Conservation (phyloP, 2,329 filamentous ascomycete species). For the Phyllosticta ampelicida region DNA sequence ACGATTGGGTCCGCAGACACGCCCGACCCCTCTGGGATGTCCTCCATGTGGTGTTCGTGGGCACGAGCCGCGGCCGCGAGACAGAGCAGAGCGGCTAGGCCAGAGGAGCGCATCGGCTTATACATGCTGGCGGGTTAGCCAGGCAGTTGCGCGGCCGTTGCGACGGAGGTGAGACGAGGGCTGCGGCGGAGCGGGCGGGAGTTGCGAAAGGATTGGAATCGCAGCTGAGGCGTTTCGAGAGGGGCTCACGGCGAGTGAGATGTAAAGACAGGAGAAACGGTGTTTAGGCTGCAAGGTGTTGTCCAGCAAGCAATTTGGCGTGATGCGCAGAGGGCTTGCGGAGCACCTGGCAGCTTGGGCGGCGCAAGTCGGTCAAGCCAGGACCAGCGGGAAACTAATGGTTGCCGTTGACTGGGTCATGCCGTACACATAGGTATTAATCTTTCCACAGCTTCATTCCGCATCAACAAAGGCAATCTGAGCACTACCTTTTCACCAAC, state of each 20-base stretch:
- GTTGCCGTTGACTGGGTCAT: not conserved
- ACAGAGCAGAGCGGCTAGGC: conserved; percentile 16
- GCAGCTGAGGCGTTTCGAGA: not conserved
- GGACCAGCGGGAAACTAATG: not conserved
- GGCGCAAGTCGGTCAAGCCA: not conserved
- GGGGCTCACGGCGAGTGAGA: not conserved
- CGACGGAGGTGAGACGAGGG: conserved; percentile 7
- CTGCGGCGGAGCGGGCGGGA: not conserved
- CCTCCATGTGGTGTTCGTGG: conserved; percentile 32
- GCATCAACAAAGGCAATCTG: not conserved
- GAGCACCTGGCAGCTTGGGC: not conserved
- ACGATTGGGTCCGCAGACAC: conserved; percentile 28
- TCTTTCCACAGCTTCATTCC: not conserved
- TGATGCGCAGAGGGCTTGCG: not conserved
- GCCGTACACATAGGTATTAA: too few species aligned
- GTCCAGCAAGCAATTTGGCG: not conserved
- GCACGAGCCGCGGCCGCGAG: conserved; percentile 29
- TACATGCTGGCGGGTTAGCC: conserved; percentile 3
- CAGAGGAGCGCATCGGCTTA: conserved; percentile 7
- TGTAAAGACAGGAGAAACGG: not conserved
- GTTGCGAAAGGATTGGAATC: not conserved
- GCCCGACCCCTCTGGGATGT: conserved; percentile 28
- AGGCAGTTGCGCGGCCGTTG: conserved; percentile 5
- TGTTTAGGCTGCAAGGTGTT: not conserved
- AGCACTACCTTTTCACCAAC: not conserved